phyloP scores from a whole-genome alignment of 177 flowering plant genomes.

The Vitis hybrid region DNA sequence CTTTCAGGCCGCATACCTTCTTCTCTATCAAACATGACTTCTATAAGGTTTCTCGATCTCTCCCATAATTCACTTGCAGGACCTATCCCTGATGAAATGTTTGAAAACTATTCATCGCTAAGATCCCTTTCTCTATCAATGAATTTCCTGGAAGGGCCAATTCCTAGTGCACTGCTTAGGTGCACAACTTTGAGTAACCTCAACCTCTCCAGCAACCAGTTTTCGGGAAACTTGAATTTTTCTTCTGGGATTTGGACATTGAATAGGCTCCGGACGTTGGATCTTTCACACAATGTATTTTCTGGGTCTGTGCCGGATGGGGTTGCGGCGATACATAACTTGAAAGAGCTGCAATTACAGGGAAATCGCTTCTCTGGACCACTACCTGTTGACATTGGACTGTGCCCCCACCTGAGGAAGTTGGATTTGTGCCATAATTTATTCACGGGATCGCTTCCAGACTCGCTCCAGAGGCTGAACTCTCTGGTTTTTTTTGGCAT shows the following conservation, averaged over 20 bases:
- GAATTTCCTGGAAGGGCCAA: constrained; percentile 64
- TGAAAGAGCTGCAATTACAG: constrained; percentile 60
- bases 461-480: constrained; percentile 44
- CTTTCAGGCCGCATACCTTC: constrained; percentile 58
- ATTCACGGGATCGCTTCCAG: constrained; percentile 60
- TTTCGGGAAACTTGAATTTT: constrained; percentile 62
- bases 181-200: constrained; percentile 54
- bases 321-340: constrained; percentile 46
- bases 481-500: constrained; percentile 40
- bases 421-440: constrained; percentile 64
- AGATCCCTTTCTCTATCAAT: constrained; percentile 50
- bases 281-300: constrained; percentile 64
- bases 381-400: constrained; percentile 68
- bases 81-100: constrained; percentile 56
- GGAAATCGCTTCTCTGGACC: constrained; percentile 68
- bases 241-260: constrained; percentile 51
- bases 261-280: constrained; percentile 56
- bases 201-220: constrained; percentile 64
- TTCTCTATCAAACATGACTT: constrained; percentile 22
- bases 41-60: constrained; percentile 57
- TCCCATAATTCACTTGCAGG: constrained; percentile 67
- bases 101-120: constrained; percentile 43
- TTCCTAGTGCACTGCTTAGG: constrained; percentile 43
- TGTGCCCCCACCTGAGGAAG: constrained; percentile 64
- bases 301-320: constrained; percentile 71